These are phyloP conservation scores for Trichoderma sp. DNA, from an alignment of 2,329 filamentous ascomycete species.

Conservation along the genomic window DNA sequence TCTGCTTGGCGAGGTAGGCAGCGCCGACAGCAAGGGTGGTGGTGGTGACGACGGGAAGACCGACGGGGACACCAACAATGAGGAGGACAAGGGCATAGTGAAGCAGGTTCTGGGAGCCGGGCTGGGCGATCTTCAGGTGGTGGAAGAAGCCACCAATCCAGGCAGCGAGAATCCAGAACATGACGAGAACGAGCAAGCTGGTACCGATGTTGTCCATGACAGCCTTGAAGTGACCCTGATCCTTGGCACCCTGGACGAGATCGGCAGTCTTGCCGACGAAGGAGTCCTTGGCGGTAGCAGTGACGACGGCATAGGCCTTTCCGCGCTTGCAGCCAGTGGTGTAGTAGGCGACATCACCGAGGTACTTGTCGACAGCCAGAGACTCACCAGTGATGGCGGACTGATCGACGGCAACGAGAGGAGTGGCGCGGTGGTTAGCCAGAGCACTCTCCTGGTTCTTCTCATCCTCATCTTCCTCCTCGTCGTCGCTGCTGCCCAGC, in stretches of 20 bases:
- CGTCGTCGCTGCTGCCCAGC: slow-evolving; percentile 12
- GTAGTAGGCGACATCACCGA: slow-evolving; percentile 75
- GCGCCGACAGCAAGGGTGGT: slow-evolving; percentile 94
- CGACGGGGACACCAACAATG: slow-evolving; percentile 88
- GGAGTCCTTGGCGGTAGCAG: slow-evolving; percentile 81
- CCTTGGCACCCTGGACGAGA: slow-evolving; percentile 71
- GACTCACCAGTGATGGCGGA: slow-evolving; percentile 91
- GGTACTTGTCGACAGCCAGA: slow-evolving; percentile 84
- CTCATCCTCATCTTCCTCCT: background rate
- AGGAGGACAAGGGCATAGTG: slow-evolving; percentile 85
- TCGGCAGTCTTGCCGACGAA: slow-evolving; percentile 87
- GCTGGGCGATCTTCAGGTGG: slow-evolving; percentile 68
- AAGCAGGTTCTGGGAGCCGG: slow-evolving; percentile 53
- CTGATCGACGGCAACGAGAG: slow-evolving; percentile 62
- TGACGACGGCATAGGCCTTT: slow-evolving; percentile 77
- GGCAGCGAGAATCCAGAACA: slow-evolving; percentile 75
- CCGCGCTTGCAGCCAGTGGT: slow-evolving; percentile 90
- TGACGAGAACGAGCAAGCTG: slow-evolving; percentile 73
- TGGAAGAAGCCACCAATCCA: slow-evolving; percentile 89
- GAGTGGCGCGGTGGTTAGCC: slow-evolving; percentile 7
- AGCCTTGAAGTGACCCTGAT: slow-evolving; percentile 84
- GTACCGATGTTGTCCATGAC: slow-evolving; percentile 85
- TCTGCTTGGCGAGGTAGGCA: slow-evolving; percentile 85
- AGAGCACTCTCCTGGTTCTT: slow-evolving; percentile 9
- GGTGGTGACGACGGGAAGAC: slow-evolving; percentile 88